These are phyloP conservation scores for Nigrospora sphaerica DNA, from an alignment of 2,329 filamentous ascomycete species.

Conservation along the genomic window DNA sequence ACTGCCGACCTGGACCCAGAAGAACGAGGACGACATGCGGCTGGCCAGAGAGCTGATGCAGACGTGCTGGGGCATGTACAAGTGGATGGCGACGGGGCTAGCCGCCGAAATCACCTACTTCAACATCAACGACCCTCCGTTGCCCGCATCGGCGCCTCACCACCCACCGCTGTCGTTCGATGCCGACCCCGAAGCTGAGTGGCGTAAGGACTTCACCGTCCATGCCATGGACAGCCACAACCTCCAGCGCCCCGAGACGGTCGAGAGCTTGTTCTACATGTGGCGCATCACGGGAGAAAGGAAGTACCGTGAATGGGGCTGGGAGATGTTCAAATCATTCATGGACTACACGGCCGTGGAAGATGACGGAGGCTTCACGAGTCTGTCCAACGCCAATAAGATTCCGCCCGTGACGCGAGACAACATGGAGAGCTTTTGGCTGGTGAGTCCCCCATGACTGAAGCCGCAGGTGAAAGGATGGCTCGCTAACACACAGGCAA, in stretches of 20 bases:
- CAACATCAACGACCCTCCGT: conserved; percentile 62
- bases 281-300: conserved; percentile 92
- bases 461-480: background rate
- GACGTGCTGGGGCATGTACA: conserved; percentile 98
- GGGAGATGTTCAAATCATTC: conserved; percentile 96
- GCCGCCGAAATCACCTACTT: conserved; percentile 94
- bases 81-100: conserved; percentile 81
- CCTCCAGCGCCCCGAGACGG: conserved; percentile 88
- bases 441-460: conserved; percentile 49
- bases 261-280: conserved; percentile 97
- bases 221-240: conserved; percentile 85
- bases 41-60: conserved; percentile 88
- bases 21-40: conserved; percentile 79
- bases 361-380: conserved; percentile 75
- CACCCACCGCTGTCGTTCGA: conserved; percentile 43
- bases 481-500: conserved; percentile 6
- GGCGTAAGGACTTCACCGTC: conserved; percentile 74
- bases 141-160: conserved; percentile 49
- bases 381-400: conserved; percentile 65
- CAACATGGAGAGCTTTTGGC: conserved; percentile 99
- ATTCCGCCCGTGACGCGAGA: conserved; percentile 66
- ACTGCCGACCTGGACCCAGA: conserved; percentile 62
- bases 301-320: conserved; percentile 91
- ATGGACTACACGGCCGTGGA: conserved; percentile 75
- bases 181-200: conserved; percentile 47